Evolutionary conservation across 352 stramenopile genomes (phyloP).

Genomic region (Pythium graminicola): DNA sequence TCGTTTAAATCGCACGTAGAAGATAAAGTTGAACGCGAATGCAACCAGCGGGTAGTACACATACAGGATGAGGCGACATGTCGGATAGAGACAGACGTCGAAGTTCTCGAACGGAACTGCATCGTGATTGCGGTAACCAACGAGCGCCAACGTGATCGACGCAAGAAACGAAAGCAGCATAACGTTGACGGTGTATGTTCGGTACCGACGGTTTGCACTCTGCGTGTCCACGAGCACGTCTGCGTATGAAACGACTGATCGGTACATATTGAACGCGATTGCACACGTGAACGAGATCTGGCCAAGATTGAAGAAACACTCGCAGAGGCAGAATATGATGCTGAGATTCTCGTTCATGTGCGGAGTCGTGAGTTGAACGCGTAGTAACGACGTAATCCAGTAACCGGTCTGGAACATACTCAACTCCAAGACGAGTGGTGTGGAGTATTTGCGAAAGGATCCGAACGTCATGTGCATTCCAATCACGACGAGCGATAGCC

Average conservation of each 20-base stretch:
- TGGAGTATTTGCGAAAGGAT: slow-evolving; percentile 68
- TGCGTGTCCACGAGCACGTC: slow-evolving; percentile 66
- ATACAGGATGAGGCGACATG: slow-evolving; percentile 64
- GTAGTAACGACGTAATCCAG: slow-evolving; percentile 59
- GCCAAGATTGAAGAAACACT: slow-evolving; percentile 75
- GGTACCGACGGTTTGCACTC: slow-evolving; percentile 49
- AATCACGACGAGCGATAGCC: slow-evolving; percentile 71
- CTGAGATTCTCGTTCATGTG: slow-evolving; percentile 41
- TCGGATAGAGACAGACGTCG: slow-evolving; percentile 58
- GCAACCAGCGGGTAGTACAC: slow-evolving; percentile 69
- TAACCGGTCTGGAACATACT: slow-evolving; percentile 65
- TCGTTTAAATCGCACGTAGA: slow-evolving; percentile 71
- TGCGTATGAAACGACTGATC: slow-evolving; percentile 66
- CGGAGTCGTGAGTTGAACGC: slow-evolving; percentile 45
- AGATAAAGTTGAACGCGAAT: slow-evolving; percentile 72
- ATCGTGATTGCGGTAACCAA: slow-evolving; percentile 37
- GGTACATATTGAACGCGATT: slow-evolving; percentile 78
- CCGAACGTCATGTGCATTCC: slow-evolving; percentile 68
- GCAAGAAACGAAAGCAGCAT: slow-evolving; percentile 54
- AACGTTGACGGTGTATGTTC: slow-evolving; percentile 60
- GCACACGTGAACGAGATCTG: slow-evolving; percentile 76
- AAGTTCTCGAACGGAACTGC: slow-evolving; percentile 31
- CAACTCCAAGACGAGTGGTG: slow-evolving; percentile 60
- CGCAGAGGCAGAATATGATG: slow-evolving; percentile 59
- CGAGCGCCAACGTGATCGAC: slow-evolving; percentile 50